Percentiles rank a stretch among this genome's conserved stretches.
These are phyloP conservation scores for Tricholoma terreum DNA, from an alignment of 768 basidiomycete species.

Conservation along the genomic window DNA sequence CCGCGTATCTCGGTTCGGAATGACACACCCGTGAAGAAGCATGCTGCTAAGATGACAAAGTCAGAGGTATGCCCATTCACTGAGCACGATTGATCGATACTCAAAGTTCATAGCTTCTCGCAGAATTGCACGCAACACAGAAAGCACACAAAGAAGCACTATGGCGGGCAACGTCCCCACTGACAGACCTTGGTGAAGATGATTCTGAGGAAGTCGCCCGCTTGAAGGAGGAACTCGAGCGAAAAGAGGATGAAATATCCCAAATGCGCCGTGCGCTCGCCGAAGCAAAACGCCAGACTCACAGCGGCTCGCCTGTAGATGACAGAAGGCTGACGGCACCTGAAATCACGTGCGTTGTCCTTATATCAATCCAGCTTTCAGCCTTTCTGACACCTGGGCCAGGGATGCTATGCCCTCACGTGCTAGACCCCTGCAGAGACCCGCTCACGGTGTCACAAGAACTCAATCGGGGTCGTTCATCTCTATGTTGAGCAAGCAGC, in stretches of 20 bases:
- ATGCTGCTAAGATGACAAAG: slow-evolving; percentile 36
- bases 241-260: slow-evolving; percentile 26
- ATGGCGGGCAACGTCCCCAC: slow-evolving; percentile 25
- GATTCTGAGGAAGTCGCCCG: slow-evolving; percentile 26
- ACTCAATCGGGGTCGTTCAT: slow-evolving; percentile 50
- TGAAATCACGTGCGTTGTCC: slow-evolving; percentile 5
- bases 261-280: slow-evolving; percentile 24
- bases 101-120: slow-evolving; percentile 22
- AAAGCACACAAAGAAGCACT: slow-evolving; percentile 19
- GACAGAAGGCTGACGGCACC: slow-evolving; percentile 6
- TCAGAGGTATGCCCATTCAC: slow-evolving; percentile 32
- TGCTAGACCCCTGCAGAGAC: slow-evolving; percentile 5
- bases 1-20: slow-evolving; percentile 12
- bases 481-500: slow-evolving; percentile 43
- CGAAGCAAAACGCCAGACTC: slow-evolving; percentile 1
- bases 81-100: not conserved
- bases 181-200: slow-evolving; percentile 33
- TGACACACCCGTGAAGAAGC: slow-evolving; percentile 16
- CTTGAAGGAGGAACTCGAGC: slow-evolving; percentile 23
- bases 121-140: slow-evolving; percentile 23
- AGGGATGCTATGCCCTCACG: slow-evolving; percentile 4
- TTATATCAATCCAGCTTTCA: not conserved
- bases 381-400: not conserved
- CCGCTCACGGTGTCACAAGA: slow-evolving; percentile 27
- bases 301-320: not conserved